Evolutionary conservation across 495 filamentous ascomycete species (phyloP), one percentile per base, ranked within the genome.

Genomic region (Wilcoxina mikolae): DNA sequence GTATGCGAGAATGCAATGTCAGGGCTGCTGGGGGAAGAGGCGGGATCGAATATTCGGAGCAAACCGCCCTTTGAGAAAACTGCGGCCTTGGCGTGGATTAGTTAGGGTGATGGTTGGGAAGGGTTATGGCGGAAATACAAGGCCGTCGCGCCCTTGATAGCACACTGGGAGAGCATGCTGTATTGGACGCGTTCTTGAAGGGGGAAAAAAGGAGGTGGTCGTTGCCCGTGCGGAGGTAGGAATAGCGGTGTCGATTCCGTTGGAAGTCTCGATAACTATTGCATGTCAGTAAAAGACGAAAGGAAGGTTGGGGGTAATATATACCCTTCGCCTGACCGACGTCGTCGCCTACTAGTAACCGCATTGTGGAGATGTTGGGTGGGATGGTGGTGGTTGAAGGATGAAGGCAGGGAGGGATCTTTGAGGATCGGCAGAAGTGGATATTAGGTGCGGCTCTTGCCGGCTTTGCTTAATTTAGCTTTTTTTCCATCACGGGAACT

Each of bases 241-340:
- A 20, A 63, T 33, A 0, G 61, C 60, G 15, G 61, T 64, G 58
- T 64, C 60, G n/a, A 63, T 64, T 3, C 61, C 61, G 9, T 48
- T 51, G 23, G 60, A 44, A 27, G 61, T 53, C 0, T 53, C 59
- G 50, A 64, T 53, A 3, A 64, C 61, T 64, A 7, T n/a, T 17
- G 31, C 31, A 11, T 33, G 48, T 53, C 18, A 31, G 45, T 51
- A 54, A 53, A 29, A 11, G 7, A 15, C 44, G n/a, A 38, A 15
- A 45, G 15, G n/a, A 18, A 42, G n/a, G 20, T 24, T 22, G 41
- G 4, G 45, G 9, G 23, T 11, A 2, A 41, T 23, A 31, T 31
- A 31, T 51, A 64, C 61, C 47, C 55, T 64, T 64, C 12, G 62
- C 56, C 50, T 64, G 61, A 31, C 61, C 61, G 38, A 64, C 57